A percentile compares a stretch with the other conserved stretches of the same genome.
Conservation (phyloP, 768 basidiomycete genomes). For the Cystobasidiopsis lactophilus region DNA sequence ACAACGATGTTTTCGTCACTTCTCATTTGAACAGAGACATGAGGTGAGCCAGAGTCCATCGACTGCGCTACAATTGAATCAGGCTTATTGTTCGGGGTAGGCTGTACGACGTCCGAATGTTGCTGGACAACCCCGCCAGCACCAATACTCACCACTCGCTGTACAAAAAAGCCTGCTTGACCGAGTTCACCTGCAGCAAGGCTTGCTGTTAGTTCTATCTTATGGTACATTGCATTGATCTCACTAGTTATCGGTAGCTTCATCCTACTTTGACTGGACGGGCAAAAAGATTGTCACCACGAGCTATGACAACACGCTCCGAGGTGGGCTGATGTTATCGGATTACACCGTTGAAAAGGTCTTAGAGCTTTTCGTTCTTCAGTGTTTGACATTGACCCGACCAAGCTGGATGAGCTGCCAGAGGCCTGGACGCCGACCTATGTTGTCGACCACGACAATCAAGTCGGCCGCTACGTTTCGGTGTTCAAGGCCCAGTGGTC, state of each 20-base stretch:
- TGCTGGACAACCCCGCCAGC: constrained; percentile 2
- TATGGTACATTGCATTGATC: not conserved
- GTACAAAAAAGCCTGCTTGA: constrained; percentile 13
- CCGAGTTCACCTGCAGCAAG: constrained; percentile 16
- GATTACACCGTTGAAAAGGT: not conserved
- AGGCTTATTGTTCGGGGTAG: constrained; percentile 2
- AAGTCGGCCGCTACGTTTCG: constrained; percentile 28
- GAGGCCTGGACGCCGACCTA: constrained; percentile 9
- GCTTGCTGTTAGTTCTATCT: constrained; percentile 8
- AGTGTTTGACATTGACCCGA: constrained; percentile 23
- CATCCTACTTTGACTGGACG: constrained; percentile 28
- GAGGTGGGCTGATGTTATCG: constrained; percentile 19
- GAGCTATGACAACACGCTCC: constrained; percentile 27
- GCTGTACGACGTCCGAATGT: constrained; percentile 14
- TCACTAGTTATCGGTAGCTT: constrained; percentile 23
- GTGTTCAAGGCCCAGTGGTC: constrained; percentile 29
- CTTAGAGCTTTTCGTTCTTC: constrained; percentile 7
- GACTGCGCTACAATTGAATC: not conserved
- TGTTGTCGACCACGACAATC: constrained; percentile 25
- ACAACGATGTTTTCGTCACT: constrained; percentile 13
- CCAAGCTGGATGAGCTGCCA: constrained; percentile 11
- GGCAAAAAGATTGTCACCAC: constrained; percentile 26
- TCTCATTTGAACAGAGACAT: constrained; percentile 17
- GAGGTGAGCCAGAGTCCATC: not conserved
- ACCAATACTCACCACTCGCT: constrained; percentile 3